Base-by-base conservation (phyloP, 805 yeast genomes). In the Yarrowia divulgata region DNA sequence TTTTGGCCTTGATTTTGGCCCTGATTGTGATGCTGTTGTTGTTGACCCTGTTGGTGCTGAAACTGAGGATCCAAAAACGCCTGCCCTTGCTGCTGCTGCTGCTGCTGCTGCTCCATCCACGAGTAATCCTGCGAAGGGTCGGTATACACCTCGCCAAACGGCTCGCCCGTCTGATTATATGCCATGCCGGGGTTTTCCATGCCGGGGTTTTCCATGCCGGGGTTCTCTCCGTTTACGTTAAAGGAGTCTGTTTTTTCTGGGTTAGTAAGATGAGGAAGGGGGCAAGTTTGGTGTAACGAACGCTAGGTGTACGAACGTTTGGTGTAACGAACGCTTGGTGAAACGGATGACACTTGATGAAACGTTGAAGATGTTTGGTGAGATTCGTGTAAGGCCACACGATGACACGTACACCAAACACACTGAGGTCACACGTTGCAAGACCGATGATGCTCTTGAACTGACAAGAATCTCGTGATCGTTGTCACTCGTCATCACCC, bases 81-180 rank as follows among this genome's bases (percentile, higher is more conserved):
- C 19, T 29, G 6, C 1, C 42, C 42, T 1, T 55, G 62, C 8
- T 55, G 45, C 18, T 39, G 48, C 39, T 39, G 63, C 19, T 8
- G 8, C 54, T 29, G 54, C n/a, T 35, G 35, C n/a, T 19, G 18
- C 54, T 49, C 34, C 60, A 54, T 54, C 60, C 60, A 54, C 45
- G 60, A 37, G 16, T 37, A 54, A n/a, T 54, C 60, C 45, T 54
- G 60, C 35, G 60, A 19, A 14, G 60, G 60, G 34, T 54, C 60
- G 18, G 23, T 35, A 52, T 23, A 54, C 16, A 14, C 32, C 7
- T 37, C 60, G 10, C 29, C 58, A 37, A 19, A 52, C 32, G 40
- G 10, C 42, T 32, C 55, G 14, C 29, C 29, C 29, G 29, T 23
- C 29, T 23, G 29, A 23, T 23, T 23, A 23, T 23, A 23, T 23